Evolutionary conservation across 257 asterid species (phyloP).

Genomic region (Paulownia fortunei): DNA sequence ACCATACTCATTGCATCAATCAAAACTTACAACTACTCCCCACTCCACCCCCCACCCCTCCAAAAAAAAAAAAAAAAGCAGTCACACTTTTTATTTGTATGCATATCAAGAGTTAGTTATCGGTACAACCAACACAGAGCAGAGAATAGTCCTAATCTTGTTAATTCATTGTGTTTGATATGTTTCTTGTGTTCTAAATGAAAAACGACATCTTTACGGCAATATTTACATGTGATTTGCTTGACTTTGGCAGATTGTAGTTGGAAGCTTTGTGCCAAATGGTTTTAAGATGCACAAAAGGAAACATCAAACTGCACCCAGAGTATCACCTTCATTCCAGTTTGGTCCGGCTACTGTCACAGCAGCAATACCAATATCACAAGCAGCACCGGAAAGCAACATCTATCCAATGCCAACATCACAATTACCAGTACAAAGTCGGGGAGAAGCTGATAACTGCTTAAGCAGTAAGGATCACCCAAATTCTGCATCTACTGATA

Average conservation of each 20-base stretch:
- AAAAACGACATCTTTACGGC: constrained; percentile 19
- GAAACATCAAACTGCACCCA: constrained; percentile 39
- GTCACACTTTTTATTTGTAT: too few species aligned
- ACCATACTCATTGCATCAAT: too few species aligned
- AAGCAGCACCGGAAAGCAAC: constrained; percentile 44
- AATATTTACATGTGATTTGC: background rate
- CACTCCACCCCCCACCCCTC: too few species aligned
- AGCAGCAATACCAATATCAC: constrained; percentile 54
- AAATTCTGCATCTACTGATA: constrained; percentile 55
- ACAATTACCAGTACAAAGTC: constrained; percentile 45
- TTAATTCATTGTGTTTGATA: too few species aligned
- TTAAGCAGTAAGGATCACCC: constrained; percentile 38
- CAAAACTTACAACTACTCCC: too few species aligned
- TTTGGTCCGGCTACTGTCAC: constrained; percentile 40
- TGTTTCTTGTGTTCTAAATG: too few species aligned
- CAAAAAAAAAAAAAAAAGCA: too few species aligned
- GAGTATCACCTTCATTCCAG: constrained; percentile 39
- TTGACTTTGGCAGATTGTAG: constrained; percentile 52
- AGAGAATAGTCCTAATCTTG: too few species aligned
- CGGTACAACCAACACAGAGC: too few species aligned
- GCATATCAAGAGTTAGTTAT: too few species aligned
- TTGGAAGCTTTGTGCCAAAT: constrained; percentile 66
- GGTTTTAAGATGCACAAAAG: constrained; percentile 40
- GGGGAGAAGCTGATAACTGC: constrained; percentile 44
- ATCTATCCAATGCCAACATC: constrained; percentile 30